Evolutionary conservation across 2,329 filamentous ascomycete genomes (phyloP).

Genomic region (Pyrenophora seminiperda): DNA sequence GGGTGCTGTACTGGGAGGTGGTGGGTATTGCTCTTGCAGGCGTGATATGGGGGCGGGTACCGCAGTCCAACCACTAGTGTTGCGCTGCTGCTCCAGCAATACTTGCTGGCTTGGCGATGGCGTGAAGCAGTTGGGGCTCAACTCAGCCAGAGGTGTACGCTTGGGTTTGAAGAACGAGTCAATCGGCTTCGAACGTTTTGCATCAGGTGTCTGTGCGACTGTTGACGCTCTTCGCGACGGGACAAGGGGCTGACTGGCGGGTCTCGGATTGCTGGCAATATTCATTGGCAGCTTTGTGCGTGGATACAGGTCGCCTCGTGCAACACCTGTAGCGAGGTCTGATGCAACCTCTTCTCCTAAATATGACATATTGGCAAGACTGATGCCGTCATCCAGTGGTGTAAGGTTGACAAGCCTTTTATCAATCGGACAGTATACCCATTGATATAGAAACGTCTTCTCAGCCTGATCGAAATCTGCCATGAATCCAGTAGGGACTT

Average conservation of each 20-base stretch:
- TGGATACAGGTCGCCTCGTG: slow-evolving; percentile 82
- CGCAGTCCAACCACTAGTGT: slow-evolving; percentile 60
- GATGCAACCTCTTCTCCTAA: slow-evolving; percentile 76
- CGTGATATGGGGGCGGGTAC: slow-evolving; percentile 53
- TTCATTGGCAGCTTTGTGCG: slow-evolving; percentile 75
- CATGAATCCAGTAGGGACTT: slow-evolving; percentile 80
- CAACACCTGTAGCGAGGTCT: slow-evolving; percentile 73
- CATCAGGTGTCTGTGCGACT: slow-evolving; percentile 50
- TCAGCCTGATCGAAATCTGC: slow-evolving; percentile 85
- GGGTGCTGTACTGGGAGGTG: slow-evolving; percentile 47
- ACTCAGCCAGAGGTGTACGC: slow-evolving; percentile 67
- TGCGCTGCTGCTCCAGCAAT: slow-evolving; percentile 59
- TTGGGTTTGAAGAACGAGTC: slow-evolving; percentile 68
- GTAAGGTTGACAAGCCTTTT: slow-evolving; percentile 77
- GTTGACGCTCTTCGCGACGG: slow-evolving; percentile 41
- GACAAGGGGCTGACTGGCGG: slow-evolving; percentile 44
- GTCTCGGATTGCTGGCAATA: slow-evolving; percentile 38
- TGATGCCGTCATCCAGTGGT: slow-evolving; percentile 65
- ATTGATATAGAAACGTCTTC: slow-evolving; percentile 89
- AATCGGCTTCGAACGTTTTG: slow-evolving; percentile 67
- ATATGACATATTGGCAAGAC: slow-evolving; percentile 74
- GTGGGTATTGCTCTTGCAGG: slow-evolving; percentile 30
- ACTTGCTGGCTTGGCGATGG: slow-evolving; percentile 68
- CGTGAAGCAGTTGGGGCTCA: slow-evolving; percentile 70
- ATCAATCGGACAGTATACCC: slow-evolving; percentile 83